Evolutionary conservation across 345 rosid species (phyloP).

Genomic region (Firmiana major): DNA sequence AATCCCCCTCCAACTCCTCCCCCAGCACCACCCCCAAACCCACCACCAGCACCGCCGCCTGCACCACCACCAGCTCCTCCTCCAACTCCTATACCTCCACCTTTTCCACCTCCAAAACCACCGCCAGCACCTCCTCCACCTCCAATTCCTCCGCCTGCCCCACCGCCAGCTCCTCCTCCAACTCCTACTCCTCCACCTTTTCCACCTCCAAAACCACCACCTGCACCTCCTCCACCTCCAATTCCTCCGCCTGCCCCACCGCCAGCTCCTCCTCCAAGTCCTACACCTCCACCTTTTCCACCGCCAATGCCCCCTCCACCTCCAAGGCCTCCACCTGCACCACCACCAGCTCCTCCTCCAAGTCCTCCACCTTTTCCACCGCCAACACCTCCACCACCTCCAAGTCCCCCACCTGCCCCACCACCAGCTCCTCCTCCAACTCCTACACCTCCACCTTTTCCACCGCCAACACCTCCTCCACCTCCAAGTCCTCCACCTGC

Average conservation of each 20-base stretch:
- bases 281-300: constrained; percentile 8
- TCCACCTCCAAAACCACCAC: background rate
- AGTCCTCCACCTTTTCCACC: background rate
- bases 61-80: too few relatives aligned
- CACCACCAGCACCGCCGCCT: too few relatives aligned
- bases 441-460: background rate
- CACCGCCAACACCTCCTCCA: constrained; percentile 7
- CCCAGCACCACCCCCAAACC: constrained; percentile 13
- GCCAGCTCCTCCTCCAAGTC: constrained; percentile 3
- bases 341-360: background rate
- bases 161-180: too few relatives aligned
- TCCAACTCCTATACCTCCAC: too few relatives aligned
- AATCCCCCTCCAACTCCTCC: constrained; percentile 12
- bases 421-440: background rate
- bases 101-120: too few relatives aligned
- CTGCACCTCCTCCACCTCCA: constrained; percentile 12
- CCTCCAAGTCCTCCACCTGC: constrained; percentile 2
- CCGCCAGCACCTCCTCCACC: too few relatives aligned
- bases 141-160: too few relatives aligned
- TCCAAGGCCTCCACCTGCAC: constrained; percentile 10
- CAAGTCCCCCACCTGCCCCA: background rate
- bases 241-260: constrained; percentile 8
- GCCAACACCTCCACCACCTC: background rate
- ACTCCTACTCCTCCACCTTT: constrained; percentile 10
- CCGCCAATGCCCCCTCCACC: constrained; percentile 6